Conservation (phyloP, 139 green algal genomes). For the Haematococcus sp. region DNA sequence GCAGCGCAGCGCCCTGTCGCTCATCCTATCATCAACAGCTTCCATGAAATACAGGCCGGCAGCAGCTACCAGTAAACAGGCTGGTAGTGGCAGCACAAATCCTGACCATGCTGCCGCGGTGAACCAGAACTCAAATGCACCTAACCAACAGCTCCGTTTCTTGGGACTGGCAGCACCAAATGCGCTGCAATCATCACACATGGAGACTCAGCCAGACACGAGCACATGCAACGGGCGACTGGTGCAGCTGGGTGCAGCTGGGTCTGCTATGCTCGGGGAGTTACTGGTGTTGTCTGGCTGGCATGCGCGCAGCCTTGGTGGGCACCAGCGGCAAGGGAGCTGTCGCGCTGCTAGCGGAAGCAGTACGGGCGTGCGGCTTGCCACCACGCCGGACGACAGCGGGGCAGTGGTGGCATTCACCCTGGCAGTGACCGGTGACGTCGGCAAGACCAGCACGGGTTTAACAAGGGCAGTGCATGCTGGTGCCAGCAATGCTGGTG, state of each 20-base stretch:
- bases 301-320: not conserved
- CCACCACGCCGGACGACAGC: no score
- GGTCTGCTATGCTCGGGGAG: not conserved
- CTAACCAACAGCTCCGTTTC: not conserved
- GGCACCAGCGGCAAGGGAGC: no score
- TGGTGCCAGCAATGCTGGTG: no score
- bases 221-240: no score
- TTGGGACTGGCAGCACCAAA: not conserved
- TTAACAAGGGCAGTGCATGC: no score
- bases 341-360: no score
- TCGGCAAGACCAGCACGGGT: no score
- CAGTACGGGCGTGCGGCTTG: no score
- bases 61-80: conserved; percentile 1
- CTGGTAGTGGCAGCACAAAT: not conserved
- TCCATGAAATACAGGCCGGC: not conserved
- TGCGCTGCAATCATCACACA: not conserved
- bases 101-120: not conserved
- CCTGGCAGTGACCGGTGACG: no score
- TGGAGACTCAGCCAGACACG: not conserved
- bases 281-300: not conserved
- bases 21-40: not conserved
- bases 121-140: not conserved
- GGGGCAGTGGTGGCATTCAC: no score
- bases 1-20: not conserved
- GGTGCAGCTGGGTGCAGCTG: not conserved